phyloP scores from a whole-genome alignment of 768 basidiomycete genomes.

The Chlorophyllum brunneum region DNA sequence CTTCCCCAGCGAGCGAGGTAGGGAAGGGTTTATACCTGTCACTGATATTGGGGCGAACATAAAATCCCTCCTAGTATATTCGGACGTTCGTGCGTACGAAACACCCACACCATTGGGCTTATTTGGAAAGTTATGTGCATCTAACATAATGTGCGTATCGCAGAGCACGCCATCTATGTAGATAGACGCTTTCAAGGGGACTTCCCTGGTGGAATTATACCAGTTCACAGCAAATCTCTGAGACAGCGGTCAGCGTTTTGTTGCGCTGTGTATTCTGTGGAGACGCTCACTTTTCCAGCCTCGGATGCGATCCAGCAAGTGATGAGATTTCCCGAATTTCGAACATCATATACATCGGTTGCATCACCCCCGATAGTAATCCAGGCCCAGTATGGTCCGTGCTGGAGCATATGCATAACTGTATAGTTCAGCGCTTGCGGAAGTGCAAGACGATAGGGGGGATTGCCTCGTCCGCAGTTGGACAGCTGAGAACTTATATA shows the following conservation, averaged over 20 bases:
- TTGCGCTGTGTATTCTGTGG: neutral
- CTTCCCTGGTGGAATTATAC: conserved; percentile 19
- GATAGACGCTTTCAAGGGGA: conserved; percentile 20
- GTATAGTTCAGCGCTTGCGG: neutral
- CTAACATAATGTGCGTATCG: conserved; percentile 25
- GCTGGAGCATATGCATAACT: conserved; percentile 14
- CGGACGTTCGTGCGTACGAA: conserved; percentile 27
- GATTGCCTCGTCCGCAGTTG: neutral
- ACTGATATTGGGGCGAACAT: conserved; percentile 25
- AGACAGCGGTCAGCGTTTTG: neutral
- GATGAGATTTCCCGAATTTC: conserved; percentile 12
- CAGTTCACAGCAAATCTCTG: conserved; percentile 26
- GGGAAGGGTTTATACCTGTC: conserved; percentile 17
- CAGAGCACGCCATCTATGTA: conserved; percentile 23
- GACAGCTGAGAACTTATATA: neutral
- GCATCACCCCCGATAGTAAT: conserved; percentile 15
- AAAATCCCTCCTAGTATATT: conserved; percentile 26
- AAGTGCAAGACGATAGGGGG: neutral
- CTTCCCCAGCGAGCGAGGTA: neutral
- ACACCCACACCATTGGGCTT: conserved; percentile 21
- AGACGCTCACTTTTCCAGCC: conserved; percentile 17
- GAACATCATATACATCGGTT: conserved; percentile 8
- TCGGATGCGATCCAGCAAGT: conserved; percentile 23
- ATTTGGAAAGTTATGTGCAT: conserved; percentile 19
- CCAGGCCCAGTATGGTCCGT: conserved; percentile 16